Conservation (phyloP, 1,139 yeast species). For the Suhomyces bribrorum region DNA sequence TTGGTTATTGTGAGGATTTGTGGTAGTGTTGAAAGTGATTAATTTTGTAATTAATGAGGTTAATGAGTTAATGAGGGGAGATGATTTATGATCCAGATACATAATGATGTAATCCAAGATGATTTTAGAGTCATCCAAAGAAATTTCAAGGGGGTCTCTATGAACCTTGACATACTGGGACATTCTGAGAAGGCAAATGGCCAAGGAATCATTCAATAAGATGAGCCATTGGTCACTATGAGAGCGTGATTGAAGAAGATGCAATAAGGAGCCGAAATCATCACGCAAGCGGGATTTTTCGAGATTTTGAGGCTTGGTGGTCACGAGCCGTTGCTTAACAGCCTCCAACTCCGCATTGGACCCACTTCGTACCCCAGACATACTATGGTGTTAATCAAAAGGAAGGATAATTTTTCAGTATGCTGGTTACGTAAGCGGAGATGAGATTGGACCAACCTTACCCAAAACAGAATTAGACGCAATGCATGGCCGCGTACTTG, state of each 20-base stretch:
- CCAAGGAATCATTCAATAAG: conserved; percentile 56
- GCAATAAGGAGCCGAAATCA: conserved; percentile 3
- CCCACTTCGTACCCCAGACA: conserved; percentile 6
- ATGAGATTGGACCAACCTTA: too few species aligned
- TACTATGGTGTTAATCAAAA: not conserved
- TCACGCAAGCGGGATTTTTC: not conserved
- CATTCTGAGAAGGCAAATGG: conserved; percentile 66
- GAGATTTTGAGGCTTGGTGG: conserved; percentile 3
- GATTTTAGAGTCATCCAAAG: conserved; percentile 7
- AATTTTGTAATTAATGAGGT: conserved; percentile 58
- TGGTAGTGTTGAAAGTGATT: conserved; percentile 35
- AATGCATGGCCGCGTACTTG: not conserved
- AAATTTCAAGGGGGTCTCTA: conserved; percentile 5
- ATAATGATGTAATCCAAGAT: conserved; percentile 59
- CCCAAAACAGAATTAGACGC: too few species aligned
- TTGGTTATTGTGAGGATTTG: conserved; percentile 10
- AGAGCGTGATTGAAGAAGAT: conserved; percentile 10
- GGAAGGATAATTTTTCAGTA: not conserved
- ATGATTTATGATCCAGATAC: conserved; percentile 70
- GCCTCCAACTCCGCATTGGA: conserved; percentile 1
- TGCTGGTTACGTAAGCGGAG: conserved; percentile 8
- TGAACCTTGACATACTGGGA: conserved; percentile 26
- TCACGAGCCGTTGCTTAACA: conserved; percentile 9
- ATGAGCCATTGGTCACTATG: conserved; percentile 16
- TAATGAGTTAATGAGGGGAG: conserved; percentile 69